Base-by-base conservation (phyloP, 129 eudicot genomes). In the Chrysanthemum makinoi region DNA sequence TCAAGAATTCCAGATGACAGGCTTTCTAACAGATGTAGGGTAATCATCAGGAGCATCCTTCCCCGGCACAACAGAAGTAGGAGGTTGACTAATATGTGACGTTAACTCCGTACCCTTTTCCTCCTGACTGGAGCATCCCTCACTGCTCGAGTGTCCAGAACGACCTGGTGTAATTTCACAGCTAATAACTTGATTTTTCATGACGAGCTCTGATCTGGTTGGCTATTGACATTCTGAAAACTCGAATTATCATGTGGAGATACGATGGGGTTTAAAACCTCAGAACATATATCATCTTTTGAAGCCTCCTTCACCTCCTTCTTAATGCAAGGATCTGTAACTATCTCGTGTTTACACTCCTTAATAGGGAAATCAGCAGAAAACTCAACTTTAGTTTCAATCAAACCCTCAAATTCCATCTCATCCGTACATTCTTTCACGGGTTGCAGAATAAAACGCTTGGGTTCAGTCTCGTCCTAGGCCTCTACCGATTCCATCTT, bases 251-350 rank as follows among this genome's bases (percentile, higher is more conserved):
- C 89, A 64, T 76, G 83, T 7, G 89, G 97, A 70, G 97, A 88
- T 62, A 75, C 69, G 73, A 80, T 75, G 3, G 98, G 98, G 64
- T 92, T 83, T 60, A 87, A 83, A 77, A 92, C 95, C 65, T 89
- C 98, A 11, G 98, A 92, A 43, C 85, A 77, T 49, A 82, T 69
- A 80, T 87, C 96, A 67, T 89, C 95, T 48, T 82, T 84, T 14
- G 94, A 86, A 35, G 84, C 72, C 66, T 90, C 97, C 77, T 77
- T 69, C 64, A 20, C 20, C 20, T 20, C 20, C 20, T 20, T 20
- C 20, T 60, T 69, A 65, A 18, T 22, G 69, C 52, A 74, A 72
- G 67, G 28, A 69, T 81, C 84, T 75, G 61, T 53, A 68, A 53
- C 68, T 69, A 58, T 17, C 55, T 65, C 79, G 63, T 80, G 66